A percentile compares a stretch with the other conserved stretches of the same genome.
These are phyloP conservation scores for Pterocarpus macrocarpus DNA, from an alignment of 306 rosid species.

Conservation along the genomic window DNA sequence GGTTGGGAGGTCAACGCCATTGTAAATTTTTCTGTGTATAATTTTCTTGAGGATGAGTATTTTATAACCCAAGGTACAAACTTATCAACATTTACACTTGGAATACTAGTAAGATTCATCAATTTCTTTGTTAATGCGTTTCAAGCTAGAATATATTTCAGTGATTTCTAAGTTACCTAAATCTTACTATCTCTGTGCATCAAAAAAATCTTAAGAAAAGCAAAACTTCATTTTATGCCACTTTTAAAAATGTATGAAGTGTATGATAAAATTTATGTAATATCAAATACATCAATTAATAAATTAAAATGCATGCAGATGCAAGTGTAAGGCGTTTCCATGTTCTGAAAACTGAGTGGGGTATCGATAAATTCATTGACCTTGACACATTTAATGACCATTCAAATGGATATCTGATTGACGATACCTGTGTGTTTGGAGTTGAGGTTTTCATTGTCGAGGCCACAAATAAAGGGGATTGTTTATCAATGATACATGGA, in stretches of 20 bases:
- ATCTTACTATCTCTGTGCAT: too few species aligned
- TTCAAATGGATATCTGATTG: conserved; percentile 48
- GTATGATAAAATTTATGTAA: too few species aligned
- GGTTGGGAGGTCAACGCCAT: conserved; percentile 59
- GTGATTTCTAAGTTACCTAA: too few species aligned
- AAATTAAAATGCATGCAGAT: conserved; percentile 40
- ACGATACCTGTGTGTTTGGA: conserved; percentile 53
- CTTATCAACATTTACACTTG: too few species aligned
- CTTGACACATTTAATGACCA: conserved; percentile 42
- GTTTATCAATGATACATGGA: conserved; percentile 36
- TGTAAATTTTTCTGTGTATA: conserved; percentile 47
- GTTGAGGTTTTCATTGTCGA: conserved; percentile 49
- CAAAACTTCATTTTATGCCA: too few species aligned
- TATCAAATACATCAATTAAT: too few species aligned
- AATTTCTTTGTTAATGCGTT: too few species aligned
- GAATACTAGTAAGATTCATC: too few species aligned
- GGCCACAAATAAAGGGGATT: conserved; percentile 20
- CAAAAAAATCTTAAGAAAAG: too few species aligned
- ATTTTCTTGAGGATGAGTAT: conserved; percentile 44
- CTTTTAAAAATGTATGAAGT: too few species aligned
- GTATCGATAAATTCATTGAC: conserved; percentile 46
- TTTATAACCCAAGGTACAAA: conserved; percentile 48
- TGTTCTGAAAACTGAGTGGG: conserved; percentile 47
- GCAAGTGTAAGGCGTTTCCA: conserved; percentile 41
- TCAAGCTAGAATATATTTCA: too few species aligned